phyloP scores from a whole-genome alignment of 768 basidiomycete species.

The Ramaria rubella region DNA sequence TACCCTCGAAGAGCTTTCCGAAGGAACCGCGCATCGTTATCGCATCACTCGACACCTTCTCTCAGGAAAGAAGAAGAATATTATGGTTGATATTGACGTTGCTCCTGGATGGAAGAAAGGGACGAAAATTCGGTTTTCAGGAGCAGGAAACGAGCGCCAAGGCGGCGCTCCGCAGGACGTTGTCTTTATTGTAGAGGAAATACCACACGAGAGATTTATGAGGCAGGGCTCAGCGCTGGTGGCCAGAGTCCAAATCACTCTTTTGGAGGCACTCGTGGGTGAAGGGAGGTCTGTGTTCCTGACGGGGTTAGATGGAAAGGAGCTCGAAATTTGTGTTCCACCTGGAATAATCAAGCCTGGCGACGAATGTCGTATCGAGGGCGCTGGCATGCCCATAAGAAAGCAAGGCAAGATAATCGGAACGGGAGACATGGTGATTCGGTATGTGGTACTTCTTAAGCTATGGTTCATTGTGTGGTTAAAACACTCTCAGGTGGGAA shows the following conservation, averaged over 20 bases:
- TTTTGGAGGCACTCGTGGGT: conserved; percentile 42
- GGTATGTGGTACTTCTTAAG: conserved; percentile 34
- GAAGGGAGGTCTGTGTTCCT: conserved; percentile 46
- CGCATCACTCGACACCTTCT: conserved; percentile 51
- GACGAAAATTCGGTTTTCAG: conserved; percentile 52
- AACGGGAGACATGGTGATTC: conserved; percentile 57
- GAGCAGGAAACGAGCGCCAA: conserved; percentile 60
- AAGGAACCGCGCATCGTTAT: conserved; percentile 49
- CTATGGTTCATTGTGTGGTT: background rate
- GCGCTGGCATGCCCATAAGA: conserved; percentile 65
- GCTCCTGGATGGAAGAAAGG: conserved; percentile 57
- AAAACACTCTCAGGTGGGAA: conserved; percentile 11
- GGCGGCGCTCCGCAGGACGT: conserved; percentile 56
- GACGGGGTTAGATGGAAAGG: conserved; percentile 52
- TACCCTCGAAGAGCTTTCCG: conserved; percentile 55
- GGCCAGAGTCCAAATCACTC: conserved; percentile 48
- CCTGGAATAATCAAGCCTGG: conserved; percentile 41
- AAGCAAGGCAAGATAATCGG: conserved; percentile 46
- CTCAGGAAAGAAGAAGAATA: conserved; percentile 42
- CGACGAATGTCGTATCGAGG: conserved; percentile 44
- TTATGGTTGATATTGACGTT: conserved; percentile 54
- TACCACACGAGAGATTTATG: conserved; percentile 49
- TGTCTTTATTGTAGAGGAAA: conserved; percentile 57
- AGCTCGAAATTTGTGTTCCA: conserved; percentile 45
- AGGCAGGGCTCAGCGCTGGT: conserved; percentile 53